A percentile compares a stretch with the other conserved stretches of the same genome.
Evolutionary conservation across 257 asterid species (phyloP).

Genomic region (Misopates orontium): DNA sequence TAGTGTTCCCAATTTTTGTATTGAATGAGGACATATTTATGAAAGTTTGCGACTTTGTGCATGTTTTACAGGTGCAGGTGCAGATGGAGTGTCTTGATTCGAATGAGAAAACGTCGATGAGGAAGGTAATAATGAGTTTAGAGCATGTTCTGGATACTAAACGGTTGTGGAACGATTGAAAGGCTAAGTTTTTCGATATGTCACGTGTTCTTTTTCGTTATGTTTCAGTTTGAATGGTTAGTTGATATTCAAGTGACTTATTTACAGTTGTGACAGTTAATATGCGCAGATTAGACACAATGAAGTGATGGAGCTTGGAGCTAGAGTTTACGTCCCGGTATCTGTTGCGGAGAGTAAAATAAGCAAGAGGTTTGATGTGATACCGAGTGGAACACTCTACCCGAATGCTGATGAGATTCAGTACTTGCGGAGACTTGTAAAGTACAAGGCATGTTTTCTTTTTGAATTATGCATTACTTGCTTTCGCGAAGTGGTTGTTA

Average conservation of each 20-base stretch:
- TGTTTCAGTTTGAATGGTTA: neutral
- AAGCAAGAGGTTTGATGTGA: slow-evolving; percentile 80
- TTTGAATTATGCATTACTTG: slow-evolving; percentile 12
- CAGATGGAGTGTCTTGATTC: slow-evolving; percentile 51
- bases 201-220: no score
- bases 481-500: slow-evolving; percentile 1
- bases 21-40: neutral
- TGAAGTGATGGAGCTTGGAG: slow-evolving; percentile 69
- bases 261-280: slow-evolving; percentile 20
- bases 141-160: slow-evolving; percentile 6
- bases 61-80: slow-evolving; percentile 63
- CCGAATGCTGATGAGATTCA: slow-evolving; percentile 97
- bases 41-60: slow-evolving; percentile 1
- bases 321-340: slow-evolving; percentile 65
- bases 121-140: slow-evolving; percentile 52
- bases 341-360: slow-evolving; percentile 71
- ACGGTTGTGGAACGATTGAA: neutral
- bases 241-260: slow-evolving; percentile 9
- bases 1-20: neutral
- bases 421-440: slow-evolving; percentile 77
- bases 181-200: neutral
- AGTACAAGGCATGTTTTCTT: slow-evolving; percentile 73
- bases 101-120: slow-evolving; percentile 36
- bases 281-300: slow-evolving; percentile 66
- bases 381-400: slow-evolving; percentile 76